Conservation (phyloP, 768 basidiomycete genomes). For the Lactifluus volemus region DNA sequence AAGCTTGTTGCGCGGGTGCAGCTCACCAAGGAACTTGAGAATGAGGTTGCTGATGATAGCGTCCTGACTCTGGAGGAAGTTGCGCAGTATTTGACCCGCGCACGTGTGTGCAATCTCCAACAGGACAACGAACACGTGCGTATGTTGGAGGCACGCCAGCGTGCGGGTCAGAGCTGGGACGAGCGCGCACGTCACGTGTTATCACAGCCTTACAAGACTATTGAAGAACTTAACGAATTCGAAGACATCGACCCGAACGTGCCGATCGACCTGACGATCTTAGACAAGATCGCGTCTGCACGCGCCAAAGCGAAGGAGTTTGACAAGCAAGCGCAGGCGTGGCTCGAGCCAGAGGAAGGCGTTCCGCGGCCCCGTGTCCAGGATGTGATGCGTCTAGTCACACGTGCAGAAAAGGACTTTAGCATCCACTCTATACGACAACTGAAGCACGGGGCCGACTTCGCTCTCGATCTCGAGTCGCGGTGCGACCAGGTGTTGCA, state of each 20-base stretch:
- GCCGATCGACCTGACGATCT: slow-evolving; percentile 60
- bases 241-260: slow-evolving; percentile 53
- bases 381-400: slow-evolving; percentile 61
- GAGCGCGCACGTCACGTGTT: slow-evolving; percentile 56
- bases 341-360: slow-evolving; percentile 52
- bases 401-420: slow-evolving; percentile 70
- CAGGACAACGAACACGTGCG: slow-evolving; percentile 56
- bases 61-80: slow-evolving; percentile 71
- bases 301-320: slow-evolving; percentile 67
- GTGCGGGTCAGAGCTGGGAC: slow-evolving; percentile 72
- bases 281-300: slow-evolving; percentile 55
- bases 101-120: slow-evolving; percentile 56
- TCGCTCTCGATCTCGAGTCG: slow-evolving; percentile 69
- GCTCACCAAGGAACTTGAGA: slow-evolving; percentile 66
- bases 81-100: slow-evolving; percentile 60
- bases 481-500: slow-evolving; percentile 68
- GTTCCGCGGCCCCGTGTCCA: slow-evolving; percentile 51
- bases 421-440: slow-evolving; percentile 56
- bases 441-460: slow-evolving; percentile 60
- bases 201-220: slow-evolving; percentile 59
- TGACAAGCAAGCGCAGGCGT: slow-evolving; percentile 67
- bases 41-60: slow-evolving; percentile 53
- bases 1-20: slow-evolving; percentile 75
- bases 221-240: slow-evolving; percentile 70
- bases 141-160: slow-evolving; percentile 53